A percentile compares a stretch with the other conserved stretches of the same genome.
These are phyloP conservation scores for Pleurozium schreberi DNA, from an alignment of 225 moss, liverwort and hornwort species.

Conservation along the genomic window DNA sequence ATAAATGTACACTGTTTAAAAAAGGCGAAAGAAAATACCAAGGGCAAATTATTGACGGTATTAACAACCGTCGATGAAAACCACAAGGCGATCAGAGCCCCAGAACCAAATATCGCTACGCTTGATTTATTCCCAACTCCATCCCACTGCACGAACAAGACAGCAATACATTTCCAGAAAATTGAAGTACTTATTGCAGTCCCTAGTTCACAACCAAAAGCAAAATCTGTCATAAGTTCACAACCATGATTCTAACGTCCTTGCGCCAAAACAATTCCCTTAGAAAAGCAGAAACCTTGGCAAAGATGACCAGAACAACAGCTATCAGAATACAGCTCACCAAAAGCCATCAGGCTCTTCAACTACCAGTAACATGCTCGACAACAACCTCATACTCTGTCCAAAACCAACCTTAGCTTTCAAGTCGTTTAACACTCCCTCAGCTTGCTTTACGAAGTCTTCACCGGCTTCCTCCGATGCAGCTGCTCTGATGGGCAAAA, in stretches of 20 bases:
- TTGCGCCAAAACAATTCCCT: neutral
- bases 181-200: neutral
- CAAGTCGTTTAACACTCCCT: conserved; percentile 46
- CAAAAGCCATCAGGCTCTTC: neutral
- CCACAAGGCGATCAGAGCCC: conserved; percentile 69
- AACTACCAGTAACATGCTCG: neutral
- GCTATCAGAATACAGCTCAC: neutral
- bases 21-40: conserved; percentile 33
- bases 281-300: neutral
- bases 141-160: conserved; percentile 47
- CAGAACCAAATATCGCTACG: conserved; percentile 61
- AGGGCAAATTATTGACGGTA: conserved; percentile 69
- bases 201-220: neutral
- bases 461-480: conserved; percentile 38
- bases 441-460: conserved; percentile 50
- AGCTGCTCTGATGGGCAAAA: conserved; percentile 41
- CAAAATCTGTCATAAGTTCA: neutral
- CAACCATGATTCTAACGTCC: neutral
- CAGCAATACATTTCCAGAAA: neutral
- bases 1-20: neutral
- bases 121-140: conserved; percentile 56
- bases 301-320: neutral
- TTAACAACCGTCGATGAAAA: conserved; percentile 75
- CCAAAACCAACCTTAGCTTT: conserved; percentile 47
- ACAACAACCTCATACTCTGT: neutral